Evolutionary conservation across 1,139 yeast species (phyloP).

Genomic region (Yamadazyma conglobata): DNA sequence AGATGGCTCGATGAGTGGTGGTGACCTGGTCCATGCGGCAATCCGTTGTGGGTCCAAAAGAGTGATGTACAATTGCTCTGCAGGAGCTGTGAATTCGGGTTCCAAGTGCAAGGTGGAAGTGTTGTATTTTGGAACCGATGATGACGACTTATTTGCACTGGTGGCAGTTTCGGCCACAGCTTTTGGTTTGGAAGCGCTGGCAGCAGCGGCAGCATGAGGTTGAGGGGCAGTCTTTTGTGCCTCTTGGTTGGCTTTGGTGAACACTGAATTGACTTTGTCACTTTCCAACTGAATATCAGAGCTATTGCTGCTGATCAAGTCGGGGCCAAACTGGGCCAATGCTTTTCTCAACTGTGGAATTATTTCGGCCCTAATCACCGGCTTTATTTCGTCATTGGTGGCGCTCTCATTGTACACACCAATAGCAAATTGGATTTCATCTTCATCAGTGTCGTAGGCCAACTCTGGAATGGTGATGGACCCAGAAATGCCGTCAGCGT

Average conservation of each 20-base stretch:
- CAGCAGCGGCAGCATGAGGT: constrained; percentile 17
- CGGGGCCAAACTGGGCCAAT: constrained; percentile 68
- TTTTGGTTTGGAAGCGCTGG: constrained; percentile 6
- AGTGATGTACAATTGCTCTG: constrained; percentile 77
- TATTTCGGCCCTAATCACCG: constrained; percentile 53
- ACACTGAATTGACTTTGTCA: constrained; percentile 62
- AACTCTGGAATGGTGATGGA: constrained; percentile 83
- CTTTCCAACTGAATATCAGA: constrained; percentile 77
- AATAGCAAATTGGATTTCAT: constrained; percentile 81
- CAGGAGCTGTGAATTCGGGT: constrained; percentile 81
- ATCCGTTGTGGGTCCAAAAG: constrained; percentile 73
- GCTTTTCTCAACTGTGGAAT: constrained; percentile 65
- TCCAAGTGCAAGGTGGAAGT: constrained; percentile 77
- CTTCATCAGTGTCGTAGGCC: constrained; percentile 87
- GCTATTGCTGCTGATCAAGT: constrained; percentile 72
- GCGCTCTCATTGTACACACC: constrained; percentile 61
- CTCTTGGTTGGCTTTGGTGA: constrained; percentile 63
- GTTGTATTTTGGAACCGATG: constrained; percentile 58
- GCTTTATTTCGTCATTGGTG: constrained; percentile 48
- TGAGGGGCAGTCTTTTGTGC: constrained; percentile 21
- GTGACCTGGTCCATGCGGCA: constrained; percentile 85
- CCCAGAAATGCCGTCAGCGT: constrained; percentile 48
- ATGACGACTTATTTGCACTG: constrained; percentile 9
- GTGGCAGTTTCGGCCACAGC: constrained; percentile 11
- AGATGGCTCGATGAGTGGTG: constrained; percentile 51